Conservation (phyloP, 2,329 filamentous ascomycete species). For the Kalmusia sp. region DNA sequence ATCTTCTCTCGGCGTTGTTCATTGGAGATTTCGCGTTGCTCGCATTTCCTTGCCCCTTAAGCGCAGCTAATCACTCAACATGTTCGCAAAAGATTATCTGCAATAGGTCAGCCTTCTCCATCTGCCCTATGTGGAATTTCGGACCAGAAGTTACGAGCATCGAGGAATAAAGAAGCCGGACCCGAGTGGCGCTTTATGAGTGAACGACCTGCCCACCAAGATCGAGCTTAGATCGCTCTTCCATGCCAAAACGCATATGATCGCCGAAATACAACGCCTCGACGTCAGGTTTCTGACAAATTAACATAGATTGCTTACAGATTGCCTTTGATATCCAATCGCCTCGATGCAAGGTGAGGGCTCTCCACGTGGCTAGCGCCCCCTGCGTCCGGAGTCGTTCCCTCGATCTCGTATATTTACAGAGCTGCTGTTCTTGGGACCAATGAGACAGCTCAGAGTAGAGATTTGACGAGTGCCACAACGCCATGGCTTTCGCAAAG, state of each 20-base stretch:
- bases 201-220: background rate
- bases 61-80: too few species aligned
- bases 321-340: too few species aligned
- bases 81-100: too few species aligned
- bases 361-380: background rate
- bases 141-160: too few species aligned
- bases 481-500: background rate
- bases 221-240: background rate
- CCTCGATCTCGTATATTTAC: background rate
- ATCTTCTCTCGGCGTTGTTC: too few species aligned
- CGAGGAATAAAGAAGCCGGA: too few species aligned
- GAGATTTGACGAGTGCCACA: background rate
- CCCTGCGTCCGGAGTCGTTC: background rate
- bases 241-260: background rate
- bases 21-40: too few species aligned
- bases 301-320: too few species aligned
- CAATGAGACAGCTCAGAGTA: background rate
- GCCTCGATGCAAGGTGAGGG: background rate
- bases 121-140: too few species aligned
- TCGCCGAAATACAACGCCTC: background rate
- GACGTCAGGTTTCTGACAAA: background rate
- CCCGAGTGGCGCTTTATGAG: background rate
- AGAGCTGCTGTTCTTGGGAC: background rate
- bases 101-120: too few species aligned
- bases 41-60: too few species aligned